Base-by-base conservation (phyloP, 768 basidiomycete genomes). In the Pleurotus salmoneostramineus region DNA sequence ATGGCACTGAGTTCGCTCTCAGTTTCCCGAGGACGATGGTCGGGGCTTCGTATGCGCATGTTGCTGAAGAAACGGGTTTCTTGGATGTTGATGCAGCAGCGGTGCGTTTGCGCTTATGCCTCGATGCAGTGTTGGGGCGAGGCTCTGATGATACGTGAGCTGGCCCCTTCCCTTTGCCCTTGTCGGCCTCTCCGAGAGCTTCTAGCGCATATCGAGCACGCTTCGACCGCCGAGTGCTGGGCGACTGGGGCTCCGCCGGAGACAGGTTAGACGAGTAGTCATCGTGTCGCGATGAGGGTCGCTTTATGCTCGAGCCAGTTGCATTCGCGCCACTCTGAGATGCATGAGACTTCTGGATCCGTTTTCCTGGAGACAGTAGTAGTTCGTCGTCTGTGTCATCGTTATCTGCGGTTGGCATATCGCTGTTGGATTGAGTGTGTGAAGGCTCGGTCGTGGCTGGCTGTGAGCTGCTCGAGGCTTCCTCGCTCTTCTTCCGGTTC, bases 371-470 rank as follows among this genome's bases (percentile, higher is more conserved):
- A 3, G 79, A 79, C 40, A 82, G 68, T 33, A 80, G 67, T 33
- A 78, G 68, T 63, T 82, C 81, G 65, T 82, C 79, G 50, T 81
- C 79, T 5, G 68, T 68, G 33, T 76, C 74, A 3, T 68, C 69
- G 5, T 59, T n/a, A n/a, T n/a, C 62, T 43, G 63, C 61, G 15
- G 33, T 10, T n/a, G 36, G 44, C 37, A 50, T 21, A 31, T 40
- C 15, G 35, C 27, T n/a, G 17, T 15, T 34, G 17, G 52, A 5
- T n/a, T 17, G 33, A 42, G 37, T 21, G n/a, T 56, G 27, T 7
- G 37, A 12, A 32, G 49, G 15, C 6, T 14, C 47, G 10, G 10
- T 11, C 6, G 40, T 31, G 17, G 54, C 21, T n/a, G 44, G 14
- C 15, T 66, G 62, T 46, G 57, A 45, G 21, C 37, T 45, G 15